Base-by-base conservation (phyloP, 139 green algal genomes). In the Chlamydomonas applanata region DNA sequence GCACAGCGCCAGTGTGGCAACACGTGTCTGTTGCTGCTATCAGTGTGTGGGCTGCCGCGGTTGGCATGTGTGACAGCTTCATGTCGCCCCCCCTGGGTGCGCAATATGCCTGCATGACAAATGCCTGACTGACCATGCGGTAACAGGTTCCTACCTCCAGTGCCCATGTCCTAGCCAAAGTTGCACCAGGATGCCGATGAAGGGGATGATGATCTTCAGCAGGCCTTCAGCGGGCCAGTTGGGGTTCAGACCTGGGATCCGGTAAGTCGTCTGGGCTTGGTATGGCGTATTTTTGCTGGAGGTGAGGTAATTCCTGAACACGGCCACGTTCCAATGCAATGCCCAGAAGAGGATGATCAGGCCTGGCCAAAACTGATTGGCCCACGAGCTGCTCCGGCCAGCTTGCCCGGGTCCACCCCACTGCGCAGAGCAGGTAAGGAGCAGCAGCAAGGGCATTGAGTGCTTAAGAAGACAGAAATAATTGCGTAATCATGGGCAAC, bases 131-230 rank as follows among this genome's bases (percentile, higher is more conserved):
- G n/a, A n/a, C n/a, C n/a, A 49, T 11, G 40, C 40, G 11, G 40
- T 49, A 49, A 49, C 11, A 11, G 7, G 40, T 49, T 19, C 59
- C 29, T 25, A 66, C 59, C 59, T 66, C 59, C 59, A 66, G 14
- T 66, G 59, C 27, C 59, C 59, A 66, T 66, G 59, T 14, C 20
- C 25, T 11, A n/a, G 36, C 59, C 59, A 66, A 22, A 66, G 59
- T 14, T 66, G 59, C 20, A 19, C 24, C 27, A 66, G 16, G 59
- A 66, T 66, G n/a, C 11, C 16, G 14, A 66, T 24, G 59, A 66
- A 66, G 4, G 59, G 59, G 11, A 66, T 24, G 20, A 66, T 4
- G 25, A 66, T 66, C 14, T 66, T 66, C 4, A 66, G 16, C 20
- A 19, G 3, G 11, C 25, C 59, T 25, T 66, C 59, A 4, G 16